phyloP scores from a whole-genome alignment of 257 asterid genomes.

The Solanum medicagineum region DNA sequence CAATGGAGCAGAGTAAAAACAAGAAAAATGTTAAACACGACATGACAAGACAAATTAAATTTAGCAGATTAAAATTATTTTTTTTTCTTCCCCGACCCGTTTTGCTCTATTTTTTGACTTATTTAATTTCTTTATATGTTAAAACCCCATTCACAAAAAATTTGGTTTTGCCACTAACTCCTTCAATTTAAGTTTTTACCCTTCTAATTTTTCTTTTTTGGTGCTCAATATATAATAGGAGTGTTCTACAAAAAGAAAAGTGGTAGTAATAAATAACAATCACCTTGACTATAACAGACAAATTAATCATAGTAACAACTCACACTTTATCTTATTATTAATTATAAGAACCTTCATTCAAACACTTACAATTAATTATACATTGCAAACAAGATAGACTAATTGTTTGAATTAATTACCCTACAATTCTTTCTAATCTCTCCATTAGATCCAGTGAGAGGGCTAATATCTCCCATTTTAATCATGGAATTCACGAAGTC shows the following conservation, averaged over 20 bases:
- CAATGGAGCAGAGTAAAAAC: too few species aligned
- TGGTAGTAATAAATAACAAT: neutral
- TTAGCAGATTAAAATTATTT: too few species aligned
- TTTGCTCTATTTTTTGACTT: too few species aligned
- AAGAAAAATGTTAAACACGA: too few species aligned
- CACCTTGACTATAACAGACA: neutral
- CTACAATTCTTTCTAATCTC: constrained; percentile 62
- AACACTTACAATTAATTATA: neutral
- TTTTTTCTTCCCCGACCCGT: too few species aligned
- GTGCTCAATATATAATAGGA: neutral
- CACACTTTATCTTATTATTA: neutral
- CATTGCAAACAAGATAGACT: neutral
- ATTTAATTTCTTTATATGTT: too few species aligned
- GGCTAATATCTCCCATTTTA: constrained; percentile 56
- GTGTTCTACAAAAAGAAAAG: neutral
- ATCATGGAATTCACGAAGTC: constrained; percentile 54
- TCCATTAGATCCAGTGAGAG: constrained; percentile 48
- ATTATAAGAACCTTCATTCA: neutral
- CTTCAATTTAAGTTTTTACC: neutral
- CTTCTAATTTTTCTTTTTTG: neutral
- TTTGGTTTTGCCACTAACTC: neutral
- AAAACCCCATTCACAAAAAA: too few species aligned
- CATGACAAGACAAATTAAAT: too few species aligned
- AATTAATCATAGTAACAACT: neutral
- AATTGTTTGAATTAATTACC: constrained; percentile 9